A percentile compares a stretch with the other conserved stretches of the same genome.
Evolutionary conservation across 2,329 filamentous ascomycete species (phyloP).

Genomic region (Stachybotrys chlorohalonatus): DNA sequence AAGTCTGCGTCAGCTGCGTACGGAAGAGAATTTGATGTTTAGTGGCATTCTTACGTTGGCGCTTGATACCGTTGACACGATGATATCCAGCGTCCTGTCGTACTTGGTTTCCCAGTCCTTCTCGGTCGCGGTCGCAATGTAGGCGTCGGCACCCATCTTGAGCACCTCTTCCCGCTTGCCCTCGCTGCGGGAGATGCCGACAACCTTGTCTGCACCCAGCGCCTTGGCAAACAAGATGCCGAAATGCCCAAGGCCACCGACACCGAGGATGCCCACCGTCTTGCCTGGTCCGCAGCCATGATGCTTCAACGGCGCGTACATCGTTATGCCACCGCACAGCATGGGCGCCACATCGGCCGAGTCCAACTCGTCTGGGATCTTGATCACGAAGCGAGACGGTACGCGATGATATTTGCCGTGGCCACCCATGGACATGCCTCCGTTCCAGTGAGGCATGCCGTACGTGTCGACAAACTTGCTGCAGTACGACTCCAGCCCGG

Average conservation of each 20-base stretch:
- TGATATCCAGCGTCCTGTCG: constrained; percentile 43
- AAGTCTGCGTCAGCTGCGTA: neutral
- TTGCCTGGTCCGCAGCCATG: constrained; percentile 60
- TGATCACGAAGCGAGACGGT: constrained; percentile 37
- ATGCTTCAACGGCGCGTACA: constrained; percentile 53
- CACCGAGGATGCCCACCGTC: constrained; percentile 55
- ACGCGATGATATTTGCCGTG: constrained; percentile 24
- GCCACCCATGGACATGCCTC: constrained; percentile 38
- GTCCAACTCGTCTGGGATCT: constrained; percentile 32
- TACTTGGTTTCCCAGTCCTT: constrained; percentile 45
- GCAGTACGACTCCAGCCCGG: constrained; percentile 34
- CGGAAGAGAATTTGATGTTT: neutral
- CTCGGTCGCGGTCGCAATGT: constrained; percentile 35
- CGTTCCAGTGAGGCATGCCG: constrained; percentile 22
- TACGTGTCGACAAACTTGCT: constrained; percentile 40
- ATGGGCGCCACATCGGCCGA: constrained; percentile 47
- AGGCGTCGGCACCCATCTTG: constrained; percentile 47
- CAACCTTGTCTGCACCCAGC: constrained; percentile 51
- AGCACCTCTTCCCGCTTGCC: constrained; percentile 46
- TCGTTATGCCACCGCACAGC: constrained; percentile 62
- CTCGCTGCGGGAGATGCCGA: constrained; percentile 46
- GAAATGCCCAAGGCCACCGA: constrained; percentile 62
- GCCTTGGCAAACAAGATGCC: constrained; percentile 61
- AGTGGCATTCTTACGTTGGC: constrained; percentile 9
- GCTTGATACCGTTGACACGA: constrained; percentile 47